phyloP scores from a whole-genome alignment of 441 rosid genomes.

The Macaranga tanarius region DNA sequence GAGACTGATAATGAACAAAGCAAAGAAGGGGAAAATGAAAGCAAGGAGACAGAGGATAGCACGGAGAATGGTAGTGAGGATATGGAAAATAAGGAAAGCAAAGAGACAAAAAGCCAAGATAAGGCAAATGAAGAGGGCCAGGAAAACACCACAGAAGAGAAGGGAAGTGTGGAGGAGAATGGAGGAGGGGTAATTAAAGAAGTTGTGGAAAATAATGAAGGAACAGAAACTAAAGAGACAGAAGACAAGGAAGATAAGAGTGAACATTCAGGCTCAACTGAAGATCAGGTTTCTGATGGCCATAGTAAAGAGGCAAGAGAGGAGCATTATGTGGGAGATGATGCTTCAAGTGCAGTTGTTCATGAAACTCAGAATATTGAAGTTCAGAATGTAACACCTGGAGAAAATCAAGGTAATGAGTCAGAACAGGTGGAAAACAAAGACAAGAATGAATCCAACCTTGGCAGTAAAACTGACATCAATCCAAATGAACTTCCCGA shows the following conservation, averaged over 20 bases:
- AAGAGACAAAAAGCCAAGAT: constrained; percentile 20
- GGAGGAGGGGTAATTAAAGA: constrained; percentile 18
- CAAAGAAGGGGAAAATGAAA: constrained; percentile 17
- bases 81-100: constrained; percentile 26
- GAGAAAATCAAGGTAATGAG: constrained; percentile 37
- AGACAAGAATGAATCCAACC: constrained; percentile 30
- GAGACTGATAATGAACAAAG: constrained; percentile 24
- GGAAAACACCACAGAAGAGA: constrained; percentile 13
- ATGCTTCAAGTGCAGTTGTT: constrained; percentile 86
- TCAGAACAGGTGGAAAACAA: constrained; percentile 35
- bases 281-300: constrained; percentile 38
- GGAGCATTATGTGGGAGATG: constrained; percentile 80
- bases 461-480: constrained; percentile 30
- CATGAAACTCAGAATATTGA: constrained; percentile 50
- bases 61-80: background rate
- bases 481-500: constrained; percentile 44
- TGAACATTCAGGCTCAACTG: constrained; percentile 34
- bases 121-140: constrained; percentile 1
- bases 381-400: constrained; percentile 33
- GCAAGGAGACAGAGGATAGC: constrained; percentile 17
- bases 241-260: constrained; percentile 34
- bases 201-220: constrained; percentile 23
- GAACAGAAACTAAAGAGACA: constrained; percentile 20
- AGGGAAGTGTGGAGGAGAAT: constrained; percentile 9
- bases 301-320: constrained; percentile 69